Evolutionary conservation across 805 yeast genomes (phyloP), one percentile per base, ranked within the genome.

Genomic region (Kodamaea sagamina): DNA sequence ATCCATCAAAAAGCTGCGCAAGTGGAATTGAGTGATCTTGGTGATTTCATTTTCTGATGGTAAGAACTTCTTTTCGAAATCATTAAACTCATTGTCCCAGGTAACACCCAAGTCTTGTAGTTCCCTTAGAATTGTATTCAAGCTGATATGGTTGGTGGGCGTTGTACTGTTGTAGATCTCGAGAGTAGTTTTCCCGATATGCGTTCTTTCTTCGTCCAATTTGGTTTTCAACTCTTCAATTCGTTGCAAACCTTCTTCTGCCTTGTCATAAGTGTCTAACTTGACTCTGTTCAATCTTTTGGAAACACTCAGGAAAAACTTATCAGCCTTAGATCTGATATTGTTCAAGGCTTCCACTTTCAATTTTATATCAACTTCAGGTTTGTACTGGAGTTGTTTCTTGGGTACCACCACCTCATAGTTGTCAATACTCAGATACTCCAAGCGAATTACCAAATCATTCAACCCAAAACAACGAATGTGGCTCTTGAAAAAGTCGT

Each of bases 11-110:
- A 90, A 72, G 51, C 83, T 85, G 47, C 82, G 80, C 54, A 92
- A 68, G 58, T 92, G 98, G 53, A 84, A 83, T 3, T 96, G 86
- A 1, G 99, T 90, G 34, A 93, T 86, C 49, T 88, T 75, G 4
- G 95, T 82, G 51, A 93, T 86, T 72, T 93, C 99, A 55, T 84
- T 87, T 61, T 93, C 98, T 6, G 95, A 81, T 1, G 98, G 98
- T 47, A 92, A 74, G 57, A 77, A 93, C 15, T 74, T 74, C 34
- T 75, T 75, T 47, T 87, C 97, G 65, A 93, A 92, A 6, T 79
- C 85, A 27, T 79, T 75, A 54, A 93, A 89, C 44, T 84, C 95
- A 16, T 64, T 54, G 62, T 92, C 96, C 98, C 98, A 93, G 31
- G 72, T 77, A 16, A 88, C 89, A 2, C 95, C 90, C 21, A 82